Percentiles rank a stretch among this genome's conserved stretches.
These are phyloP conservation scores for Colletotrichum sublineola DNA, from an alignment of 2,329 filamentous ascomycete genomes.

Conservation along the genomic window DNA sequence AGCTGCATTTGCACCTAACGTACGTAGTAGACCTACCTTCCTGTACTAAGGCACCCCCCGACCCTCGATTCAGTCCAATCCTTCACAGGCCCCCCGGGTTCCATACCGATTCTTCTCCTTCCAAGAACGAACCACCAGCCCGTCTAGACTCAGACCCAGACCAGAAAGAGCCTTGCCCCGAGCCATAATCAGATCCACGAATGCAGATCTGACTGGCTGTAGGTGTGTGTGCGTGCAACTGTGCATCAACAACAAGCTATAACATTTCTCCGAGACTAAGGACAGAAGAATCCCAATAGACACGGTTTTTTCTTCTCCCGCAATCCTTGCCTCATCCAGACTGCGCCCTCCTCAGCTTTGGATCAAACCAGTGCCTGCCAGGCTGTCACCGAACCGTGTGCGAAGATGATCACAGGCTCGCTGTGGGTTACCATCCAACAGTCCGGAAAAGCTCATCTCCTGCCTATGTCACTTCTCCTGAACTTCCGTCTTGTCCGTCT, in stretches of 20 bases:
- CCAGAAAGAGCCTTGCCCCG: neutral
- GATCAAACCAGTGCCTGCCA: too few relatives aligned
- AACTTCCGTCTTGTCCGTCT: constrained; percentile 16
- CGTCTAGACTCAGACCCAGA: neutral
- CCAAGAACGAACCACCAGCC: constrained; percentile 1
- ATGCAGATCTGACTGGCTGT: constrained; percentile 5
- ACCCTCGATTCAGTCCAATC: neutral
- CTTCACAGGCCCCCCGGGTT: neutral
- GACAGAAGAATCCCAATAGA: neutral
- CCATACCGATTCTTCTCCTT: neutral
- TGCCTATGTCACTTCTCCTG: constrained; percentile 4
- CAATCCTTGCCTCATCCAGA: neutral
- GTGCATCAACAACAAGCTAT: neutral
- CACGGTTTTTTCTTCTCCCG: neutral
- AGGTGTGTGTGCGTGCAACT: neutral
- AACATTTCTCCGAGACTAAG: neutral
- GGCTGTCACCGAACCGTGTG: neutral
- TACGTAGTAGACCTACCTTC: neutral
- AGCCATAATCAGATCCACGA: constrained; percentile 1
- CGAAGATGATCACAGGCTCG: constrained; percentile 13
- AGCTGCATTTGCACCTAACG: neutral
- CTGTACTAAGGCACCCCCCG: neutral
- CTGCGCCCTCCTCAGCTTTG: too few relatives aligned
- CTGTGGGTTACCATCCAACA: constrained; percentile 19
- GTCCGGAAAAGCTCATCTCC: constrained; percentile 33